Evolutionary conservation across 148 eudicot genomes (phyloP), one percentile per base, ranked within the genome.

Genomic region (Selenicereus undatus): DNA sequence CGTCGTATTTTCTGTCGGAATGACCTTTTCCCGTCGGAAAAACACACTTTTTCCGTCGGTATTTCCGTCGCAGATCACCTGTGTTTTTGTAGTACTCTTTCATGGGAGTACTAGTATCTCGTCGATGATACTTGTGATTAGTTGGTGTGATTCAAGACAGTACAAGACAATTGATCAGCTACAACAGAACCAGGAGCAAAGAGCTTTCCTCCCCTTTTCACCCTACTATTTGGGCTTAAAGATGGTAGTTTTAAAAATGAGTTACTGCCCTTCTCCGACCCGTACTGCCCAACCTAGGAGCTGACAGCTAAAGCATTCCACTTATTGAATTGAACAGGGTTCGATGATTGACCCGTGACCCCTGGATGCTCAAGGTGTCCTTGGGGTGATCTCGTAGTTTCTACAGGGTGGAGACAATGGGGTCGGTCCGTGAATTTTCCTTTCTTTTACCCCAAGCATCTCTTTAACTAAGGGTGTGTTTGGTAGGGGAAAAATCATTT

Each of bases 331-430:
- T 52, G 58, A 52, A 69, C 22, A 69, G 32, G 39, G 73, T 70
- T 70, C 73, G 1, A 70, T 70, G 35, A 32, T 70, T 5, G 3
- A 20, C 73, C 11, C 24, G 8, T 70, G 73, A n/a, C n/a, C n/a
- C n/a, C n/a, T n/a, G n/a, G n/a, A n/a, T n/a, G n/a, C n/a, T n/a
- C n/a, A 70, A 70, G 27, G 73, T 12, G 27, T 70, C 73, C 30
- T 70, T 70, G 7, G 73, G 73, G 13, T 70, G 73, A 70, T 70
- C 27, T 70, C 73, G 12, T 70, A 24, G 13, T 70, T 70, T 32
- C 73, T 70, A 70, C 8, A n/a, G 73, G 73, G 73, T 16, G 35
- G 73, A 70, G 27, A 70, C 30, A 3, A 70, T 70, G 8, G 35
- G 73, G 29, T 13, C 62, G 22, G 16, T 56, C 62, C 16, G 8